Conservation (phyloP, 2,329 filamentous ascomycete species). For the Hyphodiscus sp. region DNA sequence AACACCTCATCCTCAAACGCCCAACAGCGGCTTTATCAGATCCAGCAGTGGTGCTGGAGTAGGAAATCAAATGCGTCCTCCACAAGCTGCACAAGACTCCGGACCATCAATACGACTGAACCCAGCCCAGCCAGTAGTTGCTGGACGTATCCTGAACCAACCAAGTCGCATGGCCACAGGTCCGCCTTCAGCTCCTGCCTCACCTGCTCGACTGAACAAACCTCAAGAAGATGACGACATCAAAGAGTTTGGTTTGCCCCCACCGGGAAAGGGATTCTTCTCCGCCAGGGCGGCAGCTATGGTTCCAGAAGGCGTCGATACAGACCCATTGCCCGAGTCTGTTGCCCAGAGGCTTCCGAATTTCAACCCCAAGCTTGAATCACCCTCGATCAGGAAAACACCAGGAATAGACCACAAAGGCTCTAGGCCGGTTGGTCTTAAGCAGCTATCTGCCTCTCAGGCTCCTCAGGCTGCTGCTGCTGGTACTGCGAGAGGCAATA, state of each 20-base stretch:
- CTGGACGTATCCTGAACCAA: conserved; percentile 27
- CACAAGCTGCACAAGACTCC: conserved; percentile 7
- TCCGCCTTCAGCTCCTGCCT: conserved; percentile 20
- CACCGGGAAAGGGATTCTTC: conserved; percentile 49
- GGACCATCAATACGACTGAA: not conserved
- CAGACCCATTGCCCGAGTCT: conserved; percentile 29
- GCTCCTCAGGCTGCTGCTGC: conserved; percentile 11
- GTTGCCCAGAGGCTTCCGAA: conserved; percentile 42
- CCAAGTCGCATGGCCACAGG: conserved; percentile 19
- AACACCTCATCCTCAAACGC: conserved; percentile 26
- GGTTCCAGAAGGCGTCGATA: conserved; percentile 38
- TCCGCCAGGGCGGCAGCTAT: conserved; percentile 60
- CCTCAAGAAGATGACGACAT: conserved; percentile 5
- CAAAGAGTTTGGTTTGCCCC: conserved; percentile 16
- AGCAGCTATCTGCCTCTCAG: conserved; percentile 41
- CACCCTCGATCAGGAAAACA: conserved; percentile 82
- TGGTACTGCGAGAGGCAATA: conserved; percentile 31
- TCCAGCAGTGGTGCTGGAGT: conserved; percentile 17
- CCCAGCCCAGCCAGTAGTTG: conserved; percentile 11
- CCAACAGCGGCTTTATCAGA: conserved; percentile 25
- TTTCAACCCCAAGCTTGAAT: conserved; percentile 71
- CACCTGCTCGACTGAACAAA: conserved; percentile 17
- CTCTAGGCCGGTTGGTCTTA: conserved; percentile 61
- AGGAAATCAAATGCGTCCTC: conserved; percentile 10
- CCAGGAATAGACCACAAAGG: conserved; percentile 75